Conservation (phyloP, 1,284 basidiomycete species). For the Tylopilus sp. region DNA sequence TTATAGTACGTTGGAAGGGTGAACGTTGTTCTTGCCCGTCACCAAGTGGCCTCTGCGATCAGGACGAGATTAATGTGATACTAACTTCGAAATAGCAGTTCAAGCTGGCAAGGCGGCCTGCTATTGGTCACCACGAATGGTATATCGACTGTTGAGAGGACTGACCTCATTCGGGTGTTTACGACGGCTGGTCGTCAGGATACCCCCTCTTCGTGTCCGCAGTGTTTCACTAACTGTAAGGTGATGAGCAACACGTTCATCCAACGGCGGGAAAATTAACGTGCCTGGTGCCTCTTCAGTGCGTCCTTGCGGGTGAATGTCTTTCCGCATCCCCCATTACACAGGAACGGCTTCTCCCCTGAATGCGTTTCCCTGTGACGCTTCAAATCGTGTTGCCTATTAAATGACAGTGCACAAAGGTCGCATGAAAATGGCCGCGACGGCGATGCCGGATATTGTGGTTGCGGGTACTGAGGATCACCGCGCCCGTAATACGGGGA, state of each 20-base stretch:
- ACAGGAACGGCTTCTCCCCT: conserved; percentile 75
- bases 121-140: conserved; percentile 18
- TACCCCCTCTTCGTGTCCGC: conserved; percentile 62
- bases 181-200: conserved; percentile 25
- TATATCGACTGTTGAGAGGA: conserved; percentile 5
- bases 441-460: conserved; percentile 63
- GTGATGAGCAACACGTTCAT: conserved; percentile 14
- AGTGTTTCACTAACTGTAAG: conserved; percentile 67
- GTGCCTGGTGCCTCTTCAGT: conserved; percentile 74
- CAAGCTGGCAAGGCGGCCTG: conserved; percentile 10
- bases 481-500: conserved; percentile 31
- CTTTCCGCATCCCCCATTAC: conserved; percentile 78
- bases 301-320: conserved; percentile 82
- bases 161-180: conserved; percentile 20
- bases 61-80: conserved; percentile 26
- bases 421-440: conserved; percentile 71
- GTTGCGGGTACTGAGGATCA: conserved; percentile 26
- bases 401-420: conserved; percentile 76
- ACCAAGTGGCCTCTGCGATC: conserved; percentile 16
- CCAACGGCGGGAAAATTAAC: conserved; percentile 18
- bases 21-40: conserved; percentile 16
- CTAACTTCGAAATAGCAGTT: conserved; percentile 21
- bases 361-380: conserved; percentile 77
- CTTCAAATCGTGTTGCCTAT: conserved; percentile 77
- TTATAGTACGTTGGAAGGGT: conserved; percentile 30